These are phyloP conservation scores for Warburgia ugandensis DNA, from an alignment of 164 flowering plant species.

Conservation along the genomic window DNA sequence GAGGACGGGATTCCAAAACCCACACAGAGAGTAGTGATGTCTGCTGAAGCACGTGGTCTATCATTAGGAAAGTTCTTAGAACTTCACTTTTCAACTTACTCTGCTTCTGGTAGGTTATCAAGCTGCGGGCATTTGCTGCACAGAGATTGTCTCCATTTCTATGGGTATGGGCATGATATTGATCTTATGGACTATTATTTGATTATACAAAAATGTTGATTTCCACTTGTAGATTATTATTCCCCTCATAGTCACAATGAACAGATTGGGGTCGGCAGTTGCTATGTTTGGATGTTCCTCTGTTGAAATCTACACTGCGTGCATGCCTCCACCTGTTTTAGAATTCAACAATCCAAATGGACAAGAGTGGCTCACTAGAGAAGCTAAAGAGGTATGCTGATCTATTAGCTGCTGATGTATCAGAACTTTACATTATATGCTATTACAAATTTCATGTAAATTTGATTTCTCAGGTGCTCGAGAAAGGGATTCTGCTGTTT, in stretches of 20 bases:
- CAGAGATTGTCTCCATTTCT: slow-evolving; percentile 66
- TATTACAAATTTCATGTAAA: background rate
- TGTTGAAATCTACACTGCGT: slow-evolving; percentile 48
- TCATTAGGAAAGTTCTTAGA: slow-evolving; percentile 96
- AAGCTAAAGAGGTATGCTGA: slow-evolving; percentile 52
- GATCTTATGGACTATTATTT: background rate
- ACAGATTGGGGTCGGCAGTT: slow-evolving; percentile 76
- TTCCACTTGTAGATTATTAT: background rate
- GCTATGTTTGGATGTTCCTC: slow-evolving; percentile 73
- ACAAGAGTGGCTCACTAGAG: slow-evolving; percentile 44
- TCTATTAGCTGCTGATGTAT: slow-evolving; percentile 5
- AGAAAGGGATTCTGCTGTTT: slow-evolving; percentile 52
- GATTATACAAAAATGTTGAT: background rate
- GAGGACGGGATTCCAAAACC: slow-evolving; percentile 31
- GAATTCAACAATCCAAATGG: slow-evolving; percentile 39
- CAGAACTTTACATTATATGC: background rate
- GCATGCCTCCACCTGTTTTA: slow-evolving; percentile 64
- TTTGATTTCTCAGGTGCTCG: slow-evolving; percentile 37
- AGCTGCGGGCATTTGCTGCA: slow-evolving; percentile 75
- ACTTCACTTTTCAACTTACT: slow-evolving; percentile 57
- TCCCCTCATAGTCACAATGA: background rate
- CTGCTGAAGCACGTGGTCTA: slow-evolving; percentile 52
- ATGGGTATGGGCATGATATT: slow-evolving; percentile 58
- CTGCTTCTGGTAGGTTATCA: slow-evolving; percentile 26
- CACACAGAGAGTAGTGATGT: slow-evolving; percentile 69